These are phyloP conservation scores for Plasmodium knowlesi DNA, from an alignment of 169 alveolate species.

Conservation along the genomic window DNA sequence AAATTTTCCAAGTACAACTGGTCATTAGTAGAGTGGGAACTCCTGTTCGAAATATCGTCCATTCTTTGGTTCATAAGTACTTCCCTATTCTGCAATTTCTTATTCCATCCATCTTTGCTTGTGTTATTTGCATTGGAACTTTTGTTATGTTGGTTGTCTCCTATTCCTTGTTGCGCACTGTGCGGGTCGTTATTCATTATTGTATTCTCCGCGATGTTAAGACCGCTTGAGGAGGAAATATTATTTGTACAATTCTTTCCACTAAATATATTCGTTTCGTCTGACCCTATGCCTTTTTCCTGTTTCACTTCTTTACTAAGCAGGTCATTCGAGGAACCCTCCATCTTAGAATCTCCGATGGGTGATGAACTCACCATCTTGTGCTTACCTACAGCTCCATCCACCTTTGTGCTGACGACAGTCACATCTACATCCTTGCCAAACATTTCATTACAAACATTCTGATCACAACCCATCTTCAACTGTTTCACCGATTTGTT, in stretches of 20 bases:
- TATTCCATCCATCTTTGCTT: background rate
- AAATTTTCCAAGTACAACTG: conserved; percentile 50
- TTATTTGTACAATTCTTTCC: conserved; percentile 17
- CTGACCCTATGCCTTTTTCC: conserved; percentile 56
- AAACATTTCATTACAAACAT: background rate
- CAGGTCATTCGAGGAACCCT: background rate
- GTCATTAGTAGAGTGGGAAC: conserved; percentile 65
- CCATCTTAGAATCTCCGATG: background rate
- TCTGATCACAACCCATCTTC: background rate
- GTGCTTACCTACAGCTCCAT: background rate
- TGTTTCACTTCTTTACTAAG: conserved; percentile 15
- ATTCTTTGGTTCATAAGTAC: background rate
- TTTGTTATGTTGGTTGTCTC: background rate
- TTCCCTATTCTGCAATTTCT: background rate
- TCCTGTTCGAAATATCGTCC: conserved; percentile 25
- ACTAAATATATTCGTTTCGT: conserved; percentile 45
- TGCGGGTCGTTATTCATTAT: background rate
- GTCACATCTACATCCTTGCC: background rate
- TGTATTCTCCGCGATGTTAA: background rate
- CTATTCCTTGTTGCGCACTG: background rate
- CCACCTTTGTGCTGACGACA: background rate
- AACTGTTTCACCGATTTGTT: background rate
- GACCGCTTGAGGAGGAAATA: background rate
- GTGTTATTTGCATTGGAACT: background rate
- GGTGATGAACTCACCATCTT: background rate